A percentile compares a stretch with the other conserved stretches of the same genome.
Conservation (phyloP, 768 basidiomycete species). For the Xanthoconium stramineum region DNA sequence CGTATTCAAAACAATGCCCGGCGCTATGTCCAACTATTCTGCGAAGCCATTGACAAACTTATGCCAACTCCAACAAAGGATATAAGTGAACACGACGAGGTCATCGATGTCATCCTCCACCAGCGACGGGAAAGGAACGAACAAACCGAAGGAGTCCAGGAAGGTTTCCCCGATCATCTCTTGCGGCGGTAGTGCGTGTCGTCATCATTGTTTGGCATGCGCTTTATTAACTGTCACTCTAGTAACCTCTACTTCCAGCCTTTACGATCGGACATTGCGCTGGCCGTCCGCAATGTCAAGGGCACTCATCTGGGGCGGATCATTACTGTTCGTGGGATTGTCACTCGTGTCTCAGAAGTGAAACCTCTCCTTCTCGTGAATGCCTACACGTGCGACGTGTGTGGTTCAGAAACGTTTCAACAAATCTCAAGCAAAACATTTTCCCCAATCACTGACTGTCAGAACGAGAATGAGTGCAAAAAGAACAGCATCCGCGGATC, state of each 20-base stretch:
- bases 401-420: conserved; percentile 98
- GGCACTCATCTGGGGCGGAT: conserved; percentile 84
- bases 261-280: conserved; percentile 63
- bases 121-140: conserved; percentile 89
- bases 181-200: conserved; percentile 88
- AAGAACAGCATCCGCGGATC: conserved; percentile 86
- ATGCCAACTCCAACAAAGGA: conserved; percentile 89
- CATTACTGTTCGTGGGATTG: conserved; percentile 96
- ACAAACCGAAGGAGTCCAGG: conserved; percentile 67
- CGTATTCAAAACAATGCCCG: conserved; percentile 83
- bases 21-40: conserved; percentile 87
- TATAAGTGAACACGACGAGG: conserved; percentile 88
- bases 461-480: conserved; percentile 80
- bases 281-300: conserved; percentile 91
- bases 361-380: conserved; percentile 96
- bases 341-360: conserved; percentile 98
- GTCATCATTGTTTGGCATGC: background rate
- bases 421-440: conserved; percentile 93
- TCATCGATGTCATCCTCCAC: conserved; percentile 94
- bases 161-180: conserved; percentile 86
- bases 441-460: conserved; percentile 83
- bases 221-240: conserved; percentile 15
- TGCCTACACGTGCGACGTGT: conserved; percentile 97
- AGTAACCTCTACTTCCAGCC: conserved; percentile 97
- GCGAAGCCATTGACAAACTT: conserved; percentile 84